Evolutionary conservation across 2,329 filamentous ascomycete species (phyloP).

Genomic region (Fusarium piperis): DNA sequence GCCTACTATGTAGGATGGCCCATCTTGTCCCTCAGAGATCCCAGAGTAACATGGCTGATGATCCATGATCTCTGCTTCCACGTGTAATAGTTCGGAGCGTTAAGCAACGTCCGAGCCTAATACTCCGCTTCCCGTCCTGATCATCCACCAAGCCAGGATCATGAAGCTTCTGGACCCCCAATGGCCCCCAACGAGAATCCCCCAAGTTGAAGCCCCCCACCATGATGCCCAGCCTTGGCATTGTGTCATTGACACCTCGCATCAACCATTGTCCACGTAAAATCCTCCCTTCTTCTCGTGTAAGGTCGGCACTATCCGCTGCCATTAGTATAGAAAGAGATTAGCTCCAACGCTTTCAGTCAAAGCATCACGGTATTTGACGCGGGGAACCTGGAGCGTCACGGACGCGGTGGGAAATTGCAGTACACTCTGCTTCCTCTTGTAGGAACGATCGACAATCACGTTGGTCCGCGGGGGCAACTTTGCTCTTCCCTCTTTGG

Average conservation of each 20-base stretch:
- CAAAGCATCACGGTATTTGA: neutral
- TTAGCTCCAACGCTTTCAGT: neutral
- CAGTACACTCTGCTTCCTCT: neutral
- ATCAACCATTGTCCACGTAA: neutral
- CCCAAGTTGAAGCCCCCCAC: neutral
- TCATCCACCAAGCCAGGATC: neutral
- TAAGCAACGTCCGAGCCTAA: neutral
- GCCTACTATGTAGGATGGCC: neutral
- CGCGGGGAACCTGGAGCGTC: slow-evolving; percentile 15
- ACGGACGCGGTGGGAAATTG: slow-evolving; percentile 5
- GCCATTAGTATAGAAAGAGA: neutral
- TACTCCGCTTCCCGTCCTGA: neutral
- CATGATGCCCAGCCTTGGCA: neutral
- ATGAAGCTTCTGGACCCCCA: neutral
- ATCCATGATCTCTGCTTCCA: neutral
- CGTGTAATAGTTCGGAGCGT: neutral
- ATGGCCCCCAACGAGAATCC: neutral
- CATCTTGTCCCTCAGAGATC: neutral
- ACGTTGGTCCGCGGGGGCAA: neutral
- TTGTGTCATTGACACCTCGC: neutral
- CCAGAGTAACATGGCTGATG: neutral
- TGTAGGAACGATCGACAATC: slow-evolving; percentile 3
- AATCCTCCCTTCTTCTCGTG: neutral
- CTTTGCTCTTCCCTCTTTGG: neutral
- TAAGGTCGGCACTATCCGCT: neutral